Evolutionary conservation across 2,329 filamentous ascomycete genomes (phyloP), one percentile per base, ranked within the genome.

Genomic region (Onygenales sp.): DNA sequence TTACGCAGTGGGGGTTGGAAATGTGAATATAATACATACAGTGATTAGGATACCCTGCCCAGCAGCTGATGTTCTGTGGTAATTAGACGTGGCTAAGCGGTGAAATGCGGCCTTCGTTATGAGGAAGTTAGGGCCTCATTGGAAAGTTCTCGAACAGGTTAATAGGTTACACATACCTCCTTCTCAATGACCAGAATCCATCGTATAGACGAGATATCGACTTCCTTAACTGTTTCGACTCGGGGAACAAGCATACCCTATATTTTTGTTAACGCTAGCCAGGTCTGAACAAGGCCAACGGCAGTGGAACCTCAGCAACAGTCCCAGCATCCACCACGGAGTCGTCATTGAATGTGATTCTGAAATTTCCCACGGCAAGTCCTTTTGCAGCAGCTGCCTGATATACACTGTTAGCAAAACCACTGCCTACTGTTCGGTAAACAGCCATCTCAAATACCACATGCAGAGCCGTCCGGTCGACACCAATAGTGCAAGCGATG

Each of bases 141-240:
- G 2, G 39, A 11, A 14, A 34, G 21, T 31, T 17, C 3, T 32
- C 8, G 9, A n/a, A 36, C n/a, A 46, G 21, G 6, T 32, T 36
- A 13, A 31, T 21, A 4, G 2, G 17, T 3, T 31, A n/a, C 11
- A 37, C 52, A 21, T 65, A 78, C 80, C 71, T 85, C 82, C 68
- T 85, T 85, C 62, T 85, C 82, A 27, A 85, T 69, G 3, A 85
- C 72, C 1, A 85, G 66, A 31, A 85, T 71, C 80, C 80, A 84
- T n/a, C 69, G 65, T 11, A 77, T 64, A n/a, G 63, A 61, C 3
- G 65, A 63, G 31, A 80, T 63, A 50, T 77, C 67, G 6, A 81
- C 58, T 1, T 61, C 63, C 4, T 77, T 69, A n/a, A 71, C 64
- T 4, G 76, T 70, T 45, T 71, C 66, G 8, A 76, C 56, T 21